These are phyloP conservation scores for Lachancea kluyveri DNA, from an alignment of 805 yeast genomes.

Conservation along the genomic window DNA sequence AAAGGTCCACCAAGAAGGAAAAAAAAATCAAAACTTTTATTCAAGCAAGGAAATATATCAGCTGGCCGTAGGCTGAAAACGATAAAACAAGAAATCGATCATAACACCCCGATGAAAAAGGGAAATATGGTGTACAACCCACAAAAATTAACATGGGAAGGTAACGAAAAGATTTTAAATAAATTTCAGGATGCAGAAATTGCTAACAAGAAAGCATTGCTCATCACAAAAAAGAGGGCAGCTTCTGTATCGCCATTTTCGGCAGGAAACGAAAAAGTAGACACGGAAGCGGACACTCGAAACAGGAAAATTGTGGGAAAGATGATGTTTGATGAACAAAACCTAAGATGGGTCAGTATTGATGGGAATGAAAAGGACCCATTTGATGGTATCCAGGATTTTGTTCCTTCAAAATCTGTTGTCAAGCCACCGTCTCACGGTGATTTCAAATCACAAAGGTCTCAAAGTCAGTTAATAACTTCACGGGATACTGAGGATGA, in stretches of 20 bases:
- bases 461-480: slow-evolving; percentile 17
- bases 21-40: slow-evolving; percentile 1
- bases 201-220: slow-evolving; percentile 18
- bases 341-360: slow-evolving; percentile 29
- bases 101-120: slow-evolving; percentile 28
- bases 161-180: slow-evolving; percentile 22
- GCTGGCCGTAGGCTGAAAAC: slow-evolving; percentile 14
- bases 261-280: not conserved
- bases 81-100: slow-evolving; percentile 30
- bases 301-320: slow-evolving; percentile 24
- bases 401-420: slow-evolving; percentile 9
- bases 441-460: slow-evolving; percentile 1
- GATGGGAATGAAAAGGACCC: slow-evolving; percentile 26
- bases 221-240: slow-evolving; percentile 13
- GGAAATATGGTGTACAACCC: slow-evolving; percentile 28
- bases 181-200: slow-evolving; percentile 21
- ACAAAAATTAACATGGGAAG: slow-evolving; percentile 27
- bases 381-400: slow-evolving; percentile 24
- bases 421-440: not conserved
- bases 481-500: slow-evolving; percentile 7
- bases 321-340: slow-evolving; percentile 30
- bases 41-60: slow-evolving; percentile 2
- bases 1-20: slow-evolving; percentile 7
- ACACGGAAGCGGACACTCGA: not conserved
- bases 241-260: not conserved